phyloP scores from a whole-genome alignment of 2,329 filamentous ascomycete genomes.

The Penicillium sp. region DNA sequence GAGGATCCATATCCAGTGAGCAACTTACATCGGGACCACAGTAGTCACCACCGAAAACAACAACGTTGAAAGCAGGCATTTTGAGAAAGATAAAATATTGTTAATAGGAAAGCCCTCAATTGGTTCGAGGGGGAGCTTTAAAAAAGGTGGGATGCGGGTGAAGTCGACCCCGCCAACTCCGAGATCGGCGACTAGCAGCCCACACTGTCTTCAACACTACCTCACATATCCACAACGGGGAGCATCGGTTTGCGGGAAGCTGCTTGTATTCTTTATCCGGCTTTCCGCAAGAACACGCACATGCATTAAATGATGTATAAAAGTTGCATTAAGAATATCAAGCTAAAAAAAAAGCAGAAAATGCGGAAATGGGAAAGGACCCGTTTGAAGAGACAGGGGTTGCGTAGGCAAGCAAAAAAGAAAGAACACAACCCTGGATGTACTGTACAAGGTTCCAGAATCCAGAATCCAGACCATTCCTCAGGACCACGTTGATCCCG shows the following conservation, averaged over 20 bases:
- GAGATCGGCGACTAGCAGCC: constrained; percentile 24
- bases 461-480: constrained; percentile 11
- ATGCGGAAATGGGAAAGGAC: not conserved
- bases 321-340: constrained; percentile 10
- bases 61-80: constrained; percentile 74
- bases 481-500: constrained; percentile 9
- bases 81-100: constrained; percentile 24
- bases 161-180: constrained; percentile 25
- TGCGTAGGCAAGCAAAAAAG: constrained; percentile 10
- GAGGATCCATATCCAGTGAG: not conserved
- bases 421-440: constrained; percentile 19
- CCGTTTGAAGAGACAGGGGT: constrained; percentile 1
- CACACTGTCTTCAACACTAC: not conserved
- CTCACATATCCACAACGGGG: constrained; percentile 3
- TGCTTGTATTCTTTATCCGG: not conserved
- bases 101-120: constrained; percentile 16
- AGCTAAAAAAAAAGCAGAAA: not conserved
- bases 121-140: constrained; percentile 19
- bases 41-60: constrained; percentile 81
- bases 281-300: not conserved
- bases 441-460: constrained; percentile 22
- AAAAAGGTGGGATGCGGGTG: constrained; percentile 25
- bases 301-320: constrained; percentile 26
- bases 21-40: constrained; percentile 75
- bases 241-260: not conserved